A percentile compares a stretch with the other conserved stretches of the same genome.
phyloP scores from a whole-genome alignment of 345 rosid species.

The Gossypium stocksii region DNA sequence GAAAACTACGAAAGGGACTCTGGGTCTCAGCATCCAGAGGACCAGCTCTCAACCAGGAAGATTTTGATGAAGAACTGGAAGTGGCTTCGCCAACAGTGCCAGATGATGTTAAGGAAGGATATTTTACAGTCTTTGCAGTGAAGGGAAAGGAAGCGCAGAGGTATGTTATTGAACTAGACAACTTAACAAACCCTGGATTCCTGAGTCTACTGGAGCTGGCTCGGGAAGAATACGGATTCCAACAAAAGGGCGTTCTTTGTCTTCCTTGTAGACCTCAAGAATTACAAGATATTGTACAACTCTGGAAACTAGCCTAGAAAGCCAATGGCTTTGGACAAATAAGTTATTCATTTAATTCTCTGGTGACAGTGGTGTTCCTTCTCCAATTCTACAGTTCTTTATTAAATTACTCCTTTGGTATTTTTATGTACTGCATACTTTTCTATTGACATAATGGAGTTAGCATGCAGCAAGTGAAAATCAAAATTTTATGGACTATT shows the following conservation, averaged over 20 bases:
- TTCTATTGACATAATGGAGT: not conserved
- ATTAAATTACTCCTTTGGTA: not conserved
- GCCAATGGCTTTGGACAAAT: not conserved
- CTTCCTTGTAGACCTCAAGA: slow-evolving; percentile 16
- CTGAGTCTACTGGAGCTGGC: slow-evolving; percentile 13
- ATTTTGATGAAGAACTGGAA: not conserved
- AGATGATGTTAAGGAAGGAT: slow-evolving; percentile 15
- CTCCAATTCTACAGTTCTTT: not conserved
- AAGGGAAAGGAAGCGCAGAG: slow-evolving; percentile 4
- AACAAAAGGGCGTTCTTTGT: slow-evolving; percentile 10
- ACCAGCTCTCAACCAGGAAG: not conserved
- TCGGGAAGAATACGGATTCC: slow-evolving; percentile 15
- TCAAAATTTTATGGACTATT: not conserved
- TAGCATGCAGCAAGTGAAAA: not conserved
- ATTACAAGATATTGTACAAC: not conserved
- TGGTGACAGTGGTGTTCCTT: not conserved
- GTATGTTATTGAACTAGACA: slow-evolving; percentile 4
- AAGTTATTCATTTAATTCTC: not conserved
- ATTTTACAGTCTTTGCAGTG: slow-evolving; percentile 2
- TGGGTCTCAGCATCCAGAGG: not conserved
- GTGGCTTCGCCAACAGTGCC: not conserved
- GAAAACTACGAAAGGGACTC: slow-evolving; percentile 4
- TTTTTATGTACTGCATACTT: not conserved
- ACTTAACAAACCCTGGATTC: slow-evolving; percentile 10
- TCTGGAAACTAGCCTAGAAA: not conserved